Evolutionary conservation across 2,329 filamentous ascomycete species (phyloP), one percentile per base, ranked within the genome.

Genomic region (Pseudogymnoascus sp.): DNA sequence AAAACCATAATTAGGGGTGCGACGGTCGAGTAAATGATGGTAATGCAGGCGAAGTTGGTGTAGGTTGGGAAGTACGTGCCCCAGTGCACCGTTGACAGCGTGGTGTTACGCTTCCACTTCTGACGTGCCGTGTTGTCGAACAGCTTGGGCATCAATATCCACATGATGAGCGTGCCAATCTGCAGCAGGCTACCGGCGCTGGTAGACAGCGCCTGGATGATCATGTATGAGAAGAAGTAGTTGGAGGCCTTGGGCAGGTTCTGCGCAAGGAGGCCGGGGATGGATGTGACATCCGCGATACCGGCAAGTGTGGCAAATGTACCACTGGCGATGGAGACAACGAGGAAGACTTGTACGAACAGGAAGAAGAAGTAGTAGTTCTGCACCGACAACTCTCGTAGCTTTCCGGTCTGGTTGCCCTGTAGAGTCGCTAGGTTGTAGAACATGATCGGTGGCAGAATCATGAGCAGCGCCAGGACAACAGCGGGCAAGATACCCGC

Each of bases 221-320:
- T 88, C 86, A 99, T 92, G 81, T 99, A 99, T 1, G 91, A 93
- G 79, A 97, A 97, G 78, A 97, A 99, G 74, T 97, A 99, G 71
- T 97, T 96, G 67, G 91, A 89, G 0, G 92, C 88, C 67, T 85
- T 89, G 1, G 94, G 94, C 4, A 99, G 77, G 63, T 92, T 94
- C 9, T 78, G 73, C 0, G 93, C 93, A 28, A 99, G 77, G 0
- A 89, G 79, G 16, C 83, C 73, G 0, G 94, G 84, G 62, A 95
- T 83, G 37, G 80, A 80, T n/a, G 77, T 75, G 6, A 90, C 85
- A 50, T 90, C 80, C 2, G 70, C 47, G 3, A 88, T 77, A n/a
- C 82, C 77, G 16, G 83, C 76, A 43, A 93, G 75, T 58, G 85
- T 78, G 0, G 84, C 82, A 2, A 86, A 83, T 58, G 91, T 82